Evolutionary conservation across 768 basidiomycete species (phyloP).

Genomic region (Agaricus blazei): DNA sequence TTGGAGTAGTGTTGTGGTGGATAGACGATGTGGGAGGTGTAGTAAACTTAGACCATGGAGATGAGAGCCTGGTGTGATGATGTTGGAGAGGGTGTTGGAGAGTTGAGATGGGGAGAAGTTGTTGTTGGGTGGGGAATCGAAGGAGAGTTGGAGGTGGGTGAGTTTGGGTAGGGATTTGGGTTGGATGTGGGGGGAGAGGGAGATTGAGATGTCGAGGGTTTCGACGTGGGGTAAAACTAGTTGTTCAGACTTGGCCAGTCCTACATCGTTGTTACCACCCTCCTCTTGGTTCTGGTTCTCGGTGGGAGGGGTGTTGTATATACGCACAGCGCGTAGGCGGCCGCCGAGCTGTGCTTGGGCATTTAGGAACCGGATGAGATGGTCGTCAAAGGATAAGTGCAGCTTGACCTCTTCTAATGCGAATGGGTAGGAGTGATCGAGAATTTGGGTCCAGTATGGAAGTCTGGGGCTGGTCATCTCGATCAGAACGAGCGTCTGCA

Average conservation of each 20-base stretch:
- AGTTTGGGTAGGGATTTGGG: background rate
- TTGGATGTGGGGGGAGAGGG: background rate
- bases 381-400: slow-evolving; percentile 43
- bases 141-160: slow-evolving; percentile 3
- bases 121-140: background rate
- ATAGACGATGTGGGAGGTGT: background rate
- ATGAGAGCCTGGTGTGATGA: no score
- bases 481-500: slow-evolving; percentile 37
- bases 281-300: no score
- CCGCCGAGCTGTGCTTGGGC: slow-evolving; percentile 24
- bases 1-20: background rate
- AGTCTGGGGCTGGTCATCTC: slow-evolving; percentile 31
- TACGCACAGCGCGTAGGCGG: slow-evolving; percentile 34
- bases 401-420: slow-evolving; percentile 44
- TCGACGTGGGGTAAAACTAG: slow-evolving; percentile 13
- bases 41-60: no score
- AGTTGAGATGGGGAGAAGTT: background rate
- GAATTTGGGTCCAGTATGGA: slow-evolving; percentile 31
- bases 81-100: no score
- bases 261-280: background rate
- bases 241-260: background rate
- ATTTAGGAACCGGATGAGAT: slow-evolving; percentile 43
- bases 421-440: slow-evolving; percentile 32
- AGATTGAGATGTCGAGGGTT: slow-evolving; percentile 12
- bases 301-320: slow-evolving; percentile 14